These are phyloP conservation scores for Nitzschia putrida DNA, from an alignment of 108 stramenopile species.

Conservation along the genomic window DNA sequence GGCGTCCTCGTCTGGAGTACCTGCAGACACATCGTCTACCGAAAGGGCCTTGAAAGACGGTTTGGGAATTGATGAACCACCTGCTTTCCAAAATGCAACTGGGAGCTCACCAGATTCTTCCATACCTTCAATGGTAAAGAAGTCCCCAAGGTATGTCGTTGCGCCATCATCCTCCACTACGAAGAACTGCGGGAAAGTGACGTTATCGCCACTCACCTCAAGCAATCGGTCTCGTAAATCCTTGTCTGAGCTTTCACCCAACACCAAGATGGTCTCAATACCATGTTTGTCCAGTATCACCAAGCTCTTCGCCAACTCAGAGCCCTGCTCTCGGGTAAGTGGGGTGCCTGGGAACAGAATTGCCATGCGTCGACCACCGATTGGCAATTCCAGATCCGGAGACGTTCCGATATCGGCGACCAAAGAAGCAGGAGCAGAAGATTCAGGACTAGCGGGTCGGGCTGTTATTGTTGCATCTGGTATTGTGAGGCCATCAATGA, in stretches of 20 bases:
- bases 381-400: too few relatives aligned
- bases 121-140: slow-evolving; percentile 1
- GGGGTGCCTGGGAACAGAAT: background rate
- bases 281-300: slow-evolving; percentile 7
- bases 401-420: too few relatives aligned
- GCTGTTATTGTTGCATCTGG: too few relatives aligned
- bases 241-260: slow-evolving; percentile 51
- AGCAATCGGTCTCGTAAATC: slow-evolving; percentile 59
- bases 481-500: too few relatives aligned
- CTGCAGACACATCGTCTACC: too few relatives aligned
- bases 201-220: slow-evolving; percentile 59
- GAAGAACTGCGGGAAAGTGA: slow-evolving; percentile 75
- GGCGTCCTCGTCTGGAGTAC: background rate
- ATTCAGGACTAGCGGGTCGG: too few relatives aligned
- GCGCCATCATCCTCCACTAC: slow-evolving; percentile 42
- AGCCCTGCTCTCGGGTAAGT: background rate
- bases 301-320: background rate
- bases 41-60: too few relatives aligned
- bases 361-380: slow-evolving; percentile 5
- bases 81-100: background rate
- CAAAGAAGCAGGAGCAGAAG: too few relatives aligned
- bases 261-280: slow-evolving; percentile 34
- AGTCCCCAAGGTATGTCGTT: slow-evolving; percentile 37
- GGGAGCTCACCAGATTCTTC: slow-evolving; percentile 13
- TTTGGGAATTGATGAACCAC: too few relatives aligned